These are phyloP conservation scores for Lathyrus sativus DNA, from an alignment of 306 rosid species.

Conservation along the genomic window DNA sequence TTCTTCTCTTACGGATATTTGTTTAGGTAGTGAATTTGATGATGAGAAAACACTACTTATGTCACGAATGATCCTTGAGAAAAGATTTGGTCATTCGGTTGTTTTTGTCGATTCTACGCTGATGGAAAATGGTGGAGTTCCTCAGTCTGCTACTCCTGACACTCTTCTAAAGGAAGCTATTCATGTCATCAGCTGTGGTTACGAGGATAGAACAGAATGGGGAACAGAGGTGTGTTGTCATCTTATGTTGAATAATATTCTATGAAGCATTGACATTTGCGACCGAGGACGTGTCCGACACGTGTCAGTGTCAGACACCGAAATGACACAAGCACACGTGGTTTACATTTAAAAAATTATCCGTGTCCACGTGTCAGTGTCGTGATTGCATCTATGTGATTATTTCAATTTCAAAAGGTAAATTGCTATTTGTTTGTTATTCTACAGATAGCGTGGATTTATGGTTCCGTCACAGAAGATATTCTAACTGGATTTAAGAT, in stretches of 20 bases:
- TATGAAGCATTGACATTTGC: background rate
- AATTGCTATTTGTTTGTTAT: slow-evolving; percentile 31
- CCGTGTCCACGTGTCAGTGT: background rate
- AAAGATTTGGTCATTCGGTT: slow-evolving; percentile 90
- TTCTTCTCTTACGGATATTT: no score
- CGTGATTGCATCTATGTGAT: background rate
- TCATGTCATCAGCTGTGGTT: slow-evolving; percentile 98
- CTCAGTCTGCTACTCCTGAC: slow-evolving; percentile 94
- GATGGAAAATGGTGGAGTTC: slow-evolving; percentile 99
- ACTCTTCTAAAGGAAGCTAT: slow-evolving; percentile 96
- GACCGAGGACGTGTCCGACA: background rate
- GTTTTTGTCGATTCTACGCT: slow-evolving; percentile 94
- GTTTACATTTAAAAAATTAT: no score
- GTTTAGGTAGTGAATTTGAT: slow-evolving; percentile 63
- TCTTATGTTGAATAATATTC: slow-evolving; percentile 25
- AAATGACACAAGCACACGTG: no score
- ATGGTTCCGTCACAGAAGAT: slow-evolving; percentile 98
- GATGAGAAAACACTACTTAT: slow-evolving; percentile 83
- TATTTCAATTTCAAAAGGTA: slow-evolving; percentile 8
- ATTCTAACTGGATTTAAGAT: slow-evolving; percentile 98
- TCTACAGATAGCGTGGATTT: slow-evolving; percentile 96
- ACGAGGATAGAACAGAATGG: slow-evolving; percentile 96
- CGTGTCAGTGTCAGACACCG: background rate
- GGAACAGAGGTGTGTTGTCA: slow-evolving; percentile 70
- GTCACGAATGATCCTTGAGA: slow-evolving; percentile 94